Percentiles rank a stretch among this genome's conserved stretches.
These are phyloP conservation scores for Cordyceps javanica DNA, from an alignment of 2,329 filamentous ascomycete species.

Conservation along the genomic window DNA sequence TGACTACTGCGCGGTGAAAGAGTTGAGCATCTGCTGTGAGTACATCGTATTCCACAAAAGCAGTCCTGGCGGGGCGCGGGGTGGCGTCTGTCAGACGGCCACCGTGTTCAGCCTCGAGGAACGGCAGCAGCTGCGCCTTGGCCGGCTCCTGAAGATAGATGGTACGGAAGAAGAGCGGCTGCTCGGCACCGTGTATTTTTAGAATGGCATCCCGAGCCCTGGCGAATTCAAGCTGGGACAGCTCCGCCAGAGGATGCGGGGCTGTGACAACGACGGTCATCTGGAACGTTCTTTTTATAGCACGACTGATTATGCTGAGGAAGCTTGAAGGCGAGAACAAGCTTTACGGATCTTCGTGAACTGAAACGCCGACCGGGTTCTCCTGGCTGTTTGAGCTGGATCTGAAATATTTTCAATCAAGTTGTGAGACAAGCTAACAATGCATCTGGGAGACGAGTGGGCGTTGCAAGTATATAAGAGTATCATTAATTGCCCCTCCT, in stretches of 20 bases:
- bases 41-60: slow-evolving; percentile 40
- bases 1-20: slow-evolving; percentile 33
- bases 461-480: not conserved
- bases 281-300: not conserved
- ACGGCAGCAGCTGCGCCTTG: slow-evolving; percentile 52
- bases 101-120: slow-evolving; percentile 56
- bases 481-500: not conserved
- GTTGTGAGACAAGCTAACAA: not conserved
- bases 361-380: not conserved
- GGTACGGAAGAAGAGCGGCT: slow-evolving; percentile 42
- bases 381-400: not conserved
- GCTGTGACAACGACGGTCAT: slow-evolving; percentile 4
- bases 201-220: slow-evolving; percentile 40
- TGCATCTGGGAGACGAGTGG: not conserved
- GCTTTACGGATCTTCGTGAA: not conserved
- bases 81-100: slow-evolving; percentile 37
- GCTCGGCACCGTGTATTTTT: slow-evolving; percentile 21
- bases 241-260: slow-evolving; percentile 42
- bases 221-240: slow-evolving; percentile 44
- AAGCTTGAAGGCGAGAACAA: not conserved
- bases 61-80: slow-evolving; percentile 38
- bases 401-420: not conserved
- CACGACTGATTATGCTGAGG: not conserved
- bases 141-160: slow-evolving; percentile 58
- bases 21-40: slow-evolving; percentile 26